Base-by-base conservation (phyloP, 208 protist species). In the Herpetomonas muscarum region DNA sequence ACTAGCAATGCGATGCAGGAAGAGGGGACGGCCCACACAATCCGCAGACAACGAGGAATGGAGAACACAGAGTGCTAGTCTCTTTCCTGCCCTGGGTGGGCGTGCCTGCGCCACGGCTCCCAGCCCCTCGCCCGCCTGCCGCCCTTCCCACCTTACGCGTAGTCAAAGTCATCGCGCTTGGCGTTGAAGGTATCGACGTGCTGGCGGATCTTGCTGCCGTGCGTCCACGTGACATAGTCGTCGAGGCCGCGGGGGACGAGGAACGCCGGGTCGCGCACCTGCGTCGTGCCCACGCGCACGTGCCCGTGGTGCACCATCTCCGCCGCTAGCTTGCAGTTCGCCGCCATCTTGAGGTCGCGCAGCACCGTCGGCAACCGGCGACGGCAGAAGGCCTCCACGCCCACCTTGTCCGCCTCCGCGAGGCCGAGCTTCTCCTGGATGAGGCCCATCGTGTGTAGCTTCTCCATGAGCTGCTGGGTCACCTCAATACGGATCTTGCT, bases 221-320 rank as follows among this genome's bases (percentile, higher is more conserved):
- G 77, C 81, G 91, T 89, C 91, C 91, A 97, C 41, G 85, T 91
- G 21, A 97, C 76, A 51, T 80, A 72, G 71, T 97, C 91, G 31
- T 94, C 88, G 45, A 93, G 44, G 4, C 70, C 76, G 17, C 85
- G 70, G 17, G 91, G 80, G 31, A 97, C 89, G 22, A 97, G 76
- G 61, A 94, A 95, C 9, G 88, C 85, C 0, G 91, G 88, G 54
- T 97, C 91, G 31, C 83, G 74, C 41, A 97, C 65, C 64, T 94
- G 86, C 42, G 78, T 85, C 12, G 87, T 90, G 32, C 91, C 91
- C 4, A 97, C 86, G 9, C 88, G 82, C 29, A 97, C 77, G 47
- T 96, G 91, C 1, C 91, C 91, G 62, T 97, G 91, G 44, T 95
- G 81, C 29, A 95, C 79, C 12, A 92, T 50, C 9, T 89, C 85